These are phyloP conservation scores for Gamarada debralockiae DNA, from an alignment of 495 filamentous ascomycete genomes.

Conservation along the genomic window DNA sequence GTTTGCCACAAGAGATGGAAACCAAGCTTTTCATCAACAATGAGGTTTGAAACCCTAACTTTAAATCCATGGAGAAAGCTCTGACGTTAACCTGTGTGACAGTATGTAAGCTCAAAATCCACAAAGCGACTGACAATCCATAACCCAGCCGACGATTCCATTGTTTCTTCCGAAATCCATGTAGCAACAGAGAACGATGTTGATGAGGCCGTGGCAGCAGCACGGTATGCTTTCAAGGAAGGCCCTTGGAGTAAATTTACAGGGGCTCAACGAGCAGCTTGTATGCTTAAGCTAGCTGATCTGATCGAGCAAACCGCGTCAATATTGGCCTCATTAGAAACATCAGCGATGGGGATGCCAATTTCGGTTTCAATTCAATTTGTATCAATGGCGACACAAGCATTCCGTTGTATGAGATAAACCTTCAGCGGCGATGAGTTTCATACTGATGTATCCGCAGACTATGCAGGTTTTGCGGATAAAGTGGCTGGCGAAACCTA, in stretches of 20 bases:
- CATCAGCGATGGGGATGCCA: not conserved
- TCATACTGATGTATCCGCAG: not conserved
- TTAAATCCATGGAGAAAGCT: not conserved
- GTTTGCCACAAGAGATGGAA: too few relatives aligned
- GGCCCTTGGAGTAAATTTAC: not conserved
- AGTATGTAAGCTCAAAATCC: not conserved
- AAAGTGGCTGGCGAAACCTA: not conserved
- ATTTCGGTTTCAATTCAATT: not conserved
- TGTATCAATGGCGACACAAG: not conserved
- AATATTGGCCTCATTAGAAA: not conserved
- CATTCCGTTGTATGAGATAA: not conserved
- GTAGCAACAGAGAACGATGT: not conserved
- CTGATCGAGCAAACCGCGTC: not conserved
- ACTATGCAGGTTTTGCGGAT: not conserved
- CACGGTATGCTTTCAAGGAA: not conserved
- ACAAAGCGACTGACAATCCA: not conserved
- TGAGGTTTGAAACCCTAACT: not conserved
- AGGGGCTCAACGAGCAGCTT: not conserved
- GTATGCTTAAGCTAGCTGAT: not conserved
- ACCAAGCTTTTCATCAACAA: constrained; percentile 4
- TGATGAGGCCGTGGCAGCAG: not conserved
- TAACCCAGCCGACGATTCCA: not conserved
- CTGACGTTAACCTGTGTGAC: not conserved
- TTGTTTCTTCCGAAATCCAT: not conserved
- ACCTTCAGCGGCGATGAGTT: not conserved